A percentile compares a stretch with the other conserved stretches of the same genome.
Evolutionary conservation across 2,329 filamentous ascomycete genomes (phyloP).

Genomic region (Fusarium liriodendri): DNA sequence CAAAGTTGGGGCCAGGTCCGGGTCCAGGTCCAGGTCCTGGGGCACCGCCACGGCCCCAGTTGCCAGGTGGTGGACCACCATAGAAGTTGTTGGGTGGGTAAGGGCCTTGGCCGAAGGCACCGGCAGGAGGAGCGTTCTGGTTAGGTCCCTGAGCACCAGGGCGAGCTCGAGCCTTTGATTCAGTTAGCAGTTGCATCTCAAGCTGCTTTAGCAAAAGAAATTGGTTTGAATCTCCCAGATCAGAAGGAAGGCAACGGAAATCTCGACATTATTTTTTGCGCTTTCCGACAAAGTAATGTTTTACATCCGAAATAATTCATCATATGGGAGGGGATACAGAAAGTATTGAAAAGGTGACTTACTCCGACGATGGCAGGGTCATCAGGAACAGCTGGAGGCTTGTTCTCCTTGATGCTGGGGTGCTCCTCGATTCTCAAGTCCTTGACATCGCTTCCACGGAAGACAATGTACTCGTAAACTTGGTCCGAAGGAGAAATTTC

Average conservation of each 20-base stretch:
- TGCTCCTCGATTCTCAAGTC: constrained; percentile 93
- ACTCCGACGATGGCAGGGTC: constrained; percentile 97
- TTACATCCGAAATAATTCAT: constrained; percentile 99
- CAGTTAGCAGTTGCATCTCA: constrained; percentile 46
- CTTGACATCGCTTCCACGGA: constrained; percentile 98
- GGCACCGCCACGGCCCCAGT: constrained; percentile 65
- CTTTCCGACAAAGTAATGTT: constrained; percentile 84
- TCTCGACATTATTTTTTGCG: constrained; percentile 96
- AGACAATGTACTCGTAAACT: constrained; percentile 98
- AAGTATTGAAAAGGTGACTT: constrained; percentile 64
- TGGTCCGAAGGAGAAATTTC: constrained; percentile 87
- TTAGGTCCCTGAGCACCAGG: constrained; percentile 48
- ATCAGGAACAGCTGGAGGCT: constrained; percentile 83
- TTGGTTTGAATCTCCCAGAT: constrained; percentile 55
- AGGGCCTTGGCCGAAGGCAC: constrained; percentile 56
- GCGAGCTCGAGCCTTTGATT: constrained; percentile 54
- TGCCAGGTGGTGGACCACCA: constrained; percentile 61
- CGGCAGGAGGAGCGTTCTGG: constrained; percentile 49
- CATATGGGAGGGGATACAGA: constrained; percentile 63
- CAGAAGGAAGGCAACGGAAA: constrained; percentile 99
- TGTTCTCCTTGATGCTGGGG: constrained; percentile 78
- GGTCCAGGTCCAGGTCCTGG: constrained; percentile 64
- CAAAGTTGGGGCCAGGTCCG: constrained; percentile 71
- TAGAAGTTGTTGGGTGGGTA: constrained; percentile 62
- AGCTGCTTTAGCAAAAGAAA: constrained; percentile 21